Evolutionary conservation across 2,329 filamentous ascomycete species (phyloP).

Genomic region (Fusarium oxysporum): DNA sequence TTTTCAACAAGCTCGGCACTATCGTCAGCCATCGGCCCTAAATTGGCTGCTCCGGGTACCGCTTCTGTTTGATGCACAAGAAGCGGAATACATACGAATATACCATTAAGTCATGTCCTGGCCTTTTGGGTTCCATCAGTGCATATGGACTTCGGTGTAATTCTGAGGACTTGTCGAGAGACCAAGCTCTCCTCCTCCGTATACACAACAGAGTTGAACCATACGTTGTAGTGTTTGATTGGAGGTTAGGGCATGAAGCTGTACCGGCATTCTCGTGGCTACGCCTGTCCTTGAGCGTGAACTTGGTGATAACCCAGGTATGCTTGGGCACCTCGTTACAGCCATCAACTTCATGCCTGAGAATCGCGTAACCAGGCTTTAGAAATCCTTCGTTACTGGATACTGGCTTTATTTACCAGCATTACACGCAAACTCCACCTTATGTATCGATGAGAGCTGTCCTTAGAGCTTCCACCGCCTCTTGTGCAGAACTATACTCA

Average conservation of each 20-base stretch:
- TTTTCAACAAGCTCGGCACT: neutral
- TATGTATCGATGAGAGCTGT: neutral
- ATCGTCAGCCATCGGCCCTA: neutral
- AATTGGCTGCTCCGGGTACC: neutral
- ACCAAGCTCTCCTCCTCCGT: neutral
- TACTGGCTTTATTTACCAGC: neutral
- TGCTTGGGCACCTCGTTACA: neutral
- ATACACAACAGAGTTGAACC: neutral
- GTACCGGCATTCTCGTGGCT: neutral
- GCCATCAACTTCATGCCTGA: neutral
- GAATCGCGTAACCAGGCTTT: neutral
- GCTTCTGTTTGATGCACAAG: neutral
- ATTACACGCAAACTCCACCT: neutral
- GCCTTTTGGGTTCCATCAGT: neutral
- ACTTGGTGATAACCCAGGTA: neutral
- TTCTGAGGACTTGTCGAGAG: neutral
- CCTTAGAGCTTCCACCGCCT: neutral
- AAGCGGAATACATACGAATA: neutral
- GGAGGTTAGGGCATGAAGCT: neutral
- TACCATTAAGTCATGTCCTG: neutral
- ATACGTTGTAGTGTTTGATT: neutral
- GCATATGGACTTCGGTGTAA: neutral
- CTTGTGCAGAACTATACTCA: neutral
- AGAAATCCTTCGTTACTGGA: too few species aligned
- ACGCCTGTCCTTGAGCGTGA: neutral